Percentiles rank a stretch among this genome's conserved stretches.
phyloP scores from a whole-genome alignment of 2,329 filamentous ascomycete genomes.

The Alternaria arbusti region DNA sequence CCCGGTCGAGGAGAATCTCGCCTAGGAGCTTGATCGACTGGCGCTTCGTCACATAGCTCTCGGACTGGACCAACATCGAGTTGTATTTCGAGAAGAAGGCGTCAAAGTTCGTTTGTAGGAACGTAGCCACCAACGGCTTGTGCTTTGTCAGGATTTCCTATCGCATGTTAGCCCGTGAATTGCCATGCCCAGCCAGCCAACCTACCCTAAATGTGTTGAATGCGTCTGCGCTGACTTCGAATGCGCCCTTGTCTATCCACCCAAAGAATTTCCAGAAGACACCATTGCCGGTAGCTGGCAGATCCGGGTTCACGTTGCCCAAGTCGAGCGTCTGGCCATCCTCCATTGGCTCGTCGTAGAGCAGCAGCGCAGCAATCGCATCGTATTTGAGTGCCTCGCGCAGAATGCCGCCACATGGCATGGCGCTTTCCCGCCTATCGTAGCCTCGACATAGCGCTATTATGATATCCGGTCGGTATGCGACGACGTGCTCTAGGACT shows the following conservation, averaged over 20 bases:
- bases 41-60: conserved; percentile 96
- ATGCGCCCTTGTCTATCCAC: conserved; percentile 96
- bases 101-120: conserved; percentile 88
- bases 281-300: conserved; percentile 77
- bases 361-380: conserved; percentile 84
- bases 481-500: conserved; percentile 86
- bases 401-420: conserved; percentile 86
- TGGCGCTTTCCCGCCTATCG: conserved; percentile 87
- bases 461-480: conserved; percentile 84
- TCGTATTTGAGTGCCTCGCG: conserved; percentile 91
- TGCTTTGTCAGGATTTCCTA: conserved; percentile 94
- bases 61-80: conserved; percentile 82
- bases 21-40: conserved; percentile 98
- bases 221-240: conserved; percentile 95
- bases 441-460: conserved; percentile 89
- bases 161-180: conserved; percentile 19
- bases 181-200: not conserved
- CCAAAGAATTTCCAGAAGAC: conserved; percentile 97
- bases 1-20: conserved; percentile 90
- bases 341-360: conserved; percentile 85
- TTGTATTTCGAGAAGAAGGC: conserved; percentile 94
- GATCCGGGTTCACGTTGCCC: conserved; percentile 76
- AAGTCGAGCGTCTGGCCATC: conserved; percentile 78
- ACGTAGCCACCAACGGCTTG: conserved; percentile 87
- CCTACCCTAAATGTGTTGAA: conserved; percentile 93